Conservation (phyloP, 2,329 filamentous ascomycete species). For the Pseudogymnoascus sp. region DNA sequence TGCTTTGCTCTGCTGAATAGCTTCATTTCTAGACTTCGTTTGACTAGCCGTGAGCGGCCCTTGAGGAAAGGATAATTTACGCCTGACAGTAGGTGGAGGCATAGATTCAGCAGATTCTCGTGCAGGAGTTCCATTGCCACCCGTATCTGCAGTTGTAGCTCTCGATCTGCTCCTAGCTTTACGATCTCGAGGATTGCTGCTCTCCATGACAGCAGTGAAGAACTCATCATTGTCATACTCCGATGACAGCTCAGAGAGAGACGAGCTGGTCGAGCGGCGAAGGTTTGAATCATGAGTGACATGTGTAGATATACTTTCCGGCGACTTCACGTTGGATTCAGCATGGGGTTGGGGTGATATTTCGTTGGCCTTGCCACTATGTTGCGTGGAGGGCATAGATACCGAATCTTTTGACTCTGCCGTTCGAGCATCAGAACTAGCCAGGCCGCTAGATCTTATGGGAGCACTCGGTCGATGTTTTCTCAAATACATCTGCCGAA, state of each 20-base stretch:
- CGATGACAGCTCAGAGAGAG: neutral
- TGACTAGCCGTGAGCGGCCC: neutral
- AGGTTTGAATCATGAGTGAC: neutral
- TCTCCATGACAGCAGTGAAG: neutral
- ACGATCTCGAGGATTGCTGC: neutral
- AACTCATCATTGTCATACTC: neutral
- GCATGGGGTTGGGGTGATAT: neutral
- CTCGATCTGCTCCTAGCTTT: neutral
- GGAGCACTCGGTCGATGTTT: neutral
- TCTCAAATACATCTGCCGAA: neutral
- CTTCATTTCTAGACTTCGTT: neutral
- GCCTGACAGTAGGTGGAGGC: neutral
- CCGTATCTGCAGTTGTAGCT: neutral
- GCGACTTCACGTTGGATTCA: neutral
- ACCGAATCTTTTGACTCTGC: neutral
- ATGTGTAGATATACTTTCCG: neutral
- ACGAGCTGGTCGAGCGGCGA: neutral
- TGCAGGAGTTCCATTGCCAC: neutral
- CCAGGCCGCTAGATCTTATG: neutral
- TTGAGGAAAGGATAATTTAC: constrained; percentile 1
- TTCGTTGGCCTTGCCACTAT: neutral
- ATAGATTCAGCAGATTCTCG: neutral
- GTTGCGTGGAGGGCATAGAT: neutral
- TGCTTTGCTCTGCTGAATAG: neutral
- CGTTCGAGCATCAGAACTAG: neutral